Percentiles rank a stretch among this genome's conserved stretches.
Conservation (phyloP, 2,329 filamentous ascomycete species). For the Trematosphaeria pertusa region DNA sequence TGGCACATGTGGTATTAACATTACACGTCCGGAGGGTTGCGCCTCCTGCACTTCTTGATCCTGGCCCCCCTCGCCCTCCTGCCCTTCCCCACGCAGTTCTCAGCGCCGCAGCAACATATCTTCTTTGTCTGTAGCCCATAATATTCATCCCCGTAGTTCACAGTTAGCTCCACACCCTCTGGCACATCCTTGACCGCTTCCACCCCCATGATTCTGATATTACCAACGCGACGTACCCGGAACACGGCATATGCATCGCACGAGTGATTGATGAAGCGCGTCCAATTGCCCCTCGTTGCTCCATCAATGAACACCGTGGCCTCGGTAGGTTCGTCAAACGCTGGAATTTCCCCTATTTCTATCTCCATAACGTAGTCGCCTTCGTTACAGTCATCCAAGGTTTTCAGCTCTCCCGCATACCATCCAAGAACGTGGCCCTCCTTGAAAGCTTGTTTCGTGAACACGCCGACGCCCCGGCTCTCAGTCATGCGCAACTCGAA, state of each 20-base stretch:
- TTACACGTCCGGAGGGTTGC: slow-evolving; percentile 15
- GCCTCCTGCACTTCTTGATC: slow-evolving; percentile 39
- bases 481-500: slow-evolving; percentile 22
- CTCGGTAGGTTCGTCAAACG: background rate
- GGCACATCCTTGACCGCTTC: slow-evolving; percentile 10
- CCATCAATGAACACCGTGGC: slow-evolving; percentile 15
- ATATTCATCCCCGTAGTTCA: slow-evolving; percentile 20
- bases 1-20: no score
- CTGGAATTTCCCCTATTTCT: slow-evolving; percentile 8
- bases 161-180: slow-evolving; percentile 19
- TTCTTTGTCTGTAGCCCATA: slow-evolving; percentile 15
- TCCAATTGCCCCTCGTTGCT: slow-evolving; percentile 20
- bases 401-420: slow-evolving; percentile 21
- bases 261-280: slow-evolving; percentile 25
- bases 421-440: slow-evolving; percentile 18
- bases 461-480: slow-evolving; percentile 18
- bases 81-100: slow-evolving; percentile 14
- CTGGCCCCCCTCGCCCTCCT: background rate
- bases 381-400: background rate
- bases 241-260: slow-evolving; percentile 18
- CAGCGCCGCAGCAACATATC: slow-evolving; percentile 18
- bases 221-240: slow-evolving; percentile 13
- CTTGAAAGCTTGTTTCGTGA: slow-evolving; percentile 15
- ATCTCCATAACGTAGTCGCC: slow-evolving; percentile 26
- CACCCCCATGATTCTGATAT: slow-evolving; percentile 20